Percentiles rank a stretch among this genome's conserved stretches.
Conservation (phyloP, 2,329 filamentous ascomycete species). For the Ceratocystis alfenasii region DNA sequence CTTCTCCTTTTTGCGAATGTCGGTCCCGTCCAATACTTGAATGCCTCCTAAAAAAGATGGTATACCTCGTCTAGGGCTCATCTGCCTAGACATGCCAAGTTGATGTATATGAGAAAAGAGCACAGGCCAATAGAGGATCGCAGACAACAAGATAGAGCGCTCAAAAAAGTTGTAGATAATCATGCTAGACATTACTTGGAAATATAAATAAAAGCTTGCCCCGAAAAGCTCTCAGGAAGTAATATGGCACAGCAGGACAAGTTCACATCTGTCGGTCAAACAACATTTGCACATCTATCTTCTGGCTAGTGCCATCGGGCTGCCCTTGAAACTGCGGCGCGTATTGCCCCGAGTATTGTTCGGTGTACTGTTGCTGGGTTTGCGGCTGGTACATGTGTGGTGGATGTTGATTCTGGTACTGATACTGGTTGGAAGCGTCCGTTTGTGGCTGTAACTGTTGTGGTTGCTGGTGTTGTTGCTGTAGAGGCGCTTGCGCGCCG, state of each 20-base stretch:
- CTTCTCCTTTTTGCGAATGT: not conserved
- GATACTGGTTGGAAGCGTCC: constrained; percentile 1
- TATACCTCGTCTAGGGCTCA: no score
- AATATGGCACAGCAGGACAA: not conserved
- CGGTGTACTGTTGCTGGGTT: not conserved
- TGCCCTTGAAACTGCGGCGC: not conserved
- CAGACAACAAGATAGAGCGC: not conserved
- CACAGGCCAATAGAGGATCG: no score
- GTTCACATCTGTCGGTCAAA: constrained; percentile 1
- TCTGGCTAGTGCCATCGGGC: not conserved
- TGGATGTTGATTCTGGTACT: constrained; percentile 2
- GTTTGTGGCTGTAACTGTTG: not conserved
- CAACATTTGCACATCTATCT: constrained; percentile 8
- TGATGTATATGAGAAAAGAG: no score
- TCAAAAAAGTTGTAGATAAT: not conserved
- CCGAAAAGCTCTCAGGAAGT: not conserved
- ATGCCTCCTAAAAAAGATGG: no score
- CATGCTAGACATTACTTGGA: not conserved
- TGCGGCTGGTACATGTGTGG: constrained; percentile 8
- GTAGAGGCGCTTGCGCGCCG: not conserved
- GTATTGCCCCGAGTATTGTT: not conserved
- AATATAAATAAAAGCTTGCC: not conserved
- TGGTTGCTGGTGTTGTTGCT: constrained; percentile 6
- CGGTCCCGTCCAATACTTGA: no score
- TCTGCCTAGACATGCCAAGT: no score